Evolutionary conservation across 805 yeast species (phyloP), one percentile per base, ranked within the genome.

Genomic region (Pichia rugopelliculosa): DNA sequence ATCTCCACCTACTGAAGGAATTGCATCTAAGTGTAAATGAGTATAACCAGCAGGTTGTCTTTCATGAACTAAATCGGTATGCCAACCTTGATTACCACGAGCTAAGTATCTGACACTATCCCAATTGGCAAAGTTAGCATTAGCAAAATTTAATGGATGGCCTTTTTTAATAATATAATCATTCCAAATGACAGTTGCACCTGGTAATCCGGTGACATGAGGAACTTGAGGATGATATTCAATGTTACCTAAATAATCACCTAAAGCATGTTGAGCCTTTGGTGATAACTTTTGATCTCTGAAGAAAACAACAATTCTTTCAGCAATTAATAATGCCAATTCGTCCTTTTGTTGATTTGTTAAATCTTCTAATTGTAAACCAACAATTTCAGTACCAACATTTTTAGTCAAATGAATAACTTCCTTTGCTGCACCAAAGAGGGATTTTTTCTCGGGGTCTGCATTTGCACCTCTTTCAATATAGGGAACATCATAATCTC

Each of bases 11-110:
- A 71, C 72, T 1, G 51, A 55, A 17, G 77, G 78, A 54, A 74
- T 65, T n/a, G 75, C 64, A 56, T 76, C 78, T 53, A 72, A 67
- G 54, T 76, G 77, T 54, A 80, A 66, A 52, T 72, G 75, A 4
- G 84, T 77, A 53, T 73, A 65, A 21, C 78, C 80, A 2, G 83
- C 75, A 6, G 83, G 82, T 47, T 75, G 76, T 41, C 67, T 65
- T 63, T 78, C 83, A 55, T 77, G 80, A 38, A 73, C 73, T 44
- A 78, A 67, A 57, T 56, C 59, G 4, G 79, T 70, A 64, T 77
- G 82, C 76, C 77, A 76, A 17, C 56, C 59, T 25, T 66, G 57
- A 37, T 59, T 59, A 39, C 55, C 56, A 12, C 46, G 24, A 15
- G 50, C 44, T 17, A 47, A 43, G 23, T 49, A 44, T 13, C 41